phyloP scores from a whole-genome alignment of 2,329 filamentous ascomycete genomes.

The Xylariomycetidae sp. region DNA sequence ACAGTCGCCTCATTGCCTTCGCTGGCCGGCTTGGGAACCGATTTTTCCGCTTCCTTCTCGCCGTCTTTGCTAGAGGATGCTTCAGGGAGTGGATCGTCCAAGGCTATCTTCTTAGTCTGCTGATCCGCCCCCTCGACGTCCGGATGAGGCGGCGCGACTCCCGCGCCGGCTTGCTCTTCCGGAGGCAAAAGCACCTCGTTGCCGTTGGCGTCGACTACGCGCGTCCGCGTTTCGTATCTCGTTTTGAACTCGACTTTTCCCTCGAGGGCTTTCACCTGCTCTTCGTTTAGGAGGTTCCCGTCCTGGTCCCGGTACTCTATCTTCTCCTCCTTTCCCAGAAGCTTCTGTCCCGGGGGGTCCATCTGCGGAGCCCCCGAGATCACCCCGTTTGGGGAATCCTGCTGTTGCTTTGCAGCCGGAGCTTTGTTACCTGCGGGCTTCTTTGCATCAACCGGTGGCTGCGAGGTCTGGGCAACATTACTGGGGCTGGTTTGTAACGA shows the following conservation, averaged over 20 bases:
- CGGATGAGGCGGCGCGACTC: slow-evolving; percentile 54
- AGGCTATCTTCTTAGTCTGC: slow-evolving; percentile 46
- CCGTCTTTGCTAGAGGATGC: slow-evolving; percentile 50
- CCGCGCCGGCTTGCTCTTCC: slow-evolving; percentile 34
- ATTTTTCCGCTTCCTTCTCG: slow-evolving; percentile 52
- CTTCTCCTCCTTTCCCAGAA: slow-evolving; percentile 65
- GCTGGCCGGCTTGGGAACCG: slow-evolving; percentile 57
- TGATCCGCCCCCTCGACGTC: slow-evolving; percentile 58
- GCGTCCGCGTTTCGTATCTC: slow-evolving; percentile 89
- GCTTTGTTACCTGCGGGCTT: too few relatives aligned
- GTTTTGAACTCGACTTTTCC: slow-evolving; percentile 96
- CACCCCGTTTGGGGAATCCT: slow-evolving; percentile 20
- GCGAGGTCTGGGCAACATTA: slow-evolving; percentile 19
- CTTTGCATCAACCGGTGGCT: slow-evolving; percentile 15
- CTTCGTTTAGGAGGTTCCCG: slow-evolving; percentile 79
- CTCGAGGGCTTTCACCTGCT: slow-evolving; percentile 77
- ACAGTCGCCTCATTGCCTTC: slow-evolving; percentile 55
- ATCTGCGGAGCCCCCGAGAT: slow-evolving; percentile 45
- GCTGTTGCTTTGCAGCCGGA: slow-evolving; percentile 16
- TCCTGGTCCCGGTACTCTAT: slow-evolving; percentile 94
- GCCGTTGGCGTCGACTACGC: slow-evolving; percentile 73
- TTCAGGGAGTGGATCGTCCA: slow-evolving; percentile 35
- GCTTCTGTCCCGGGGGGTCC: slow-evolving; percentile 41
- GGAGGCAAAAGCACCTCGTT: slow-evolving; percentile 61
- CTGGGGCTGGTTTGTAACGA: slow-evolving; percentile 19